Evolutionary conservation across 495 filamentous ascomycete genomes (phyloP).

Genomic region (Filosporella fistucella): DNA sequence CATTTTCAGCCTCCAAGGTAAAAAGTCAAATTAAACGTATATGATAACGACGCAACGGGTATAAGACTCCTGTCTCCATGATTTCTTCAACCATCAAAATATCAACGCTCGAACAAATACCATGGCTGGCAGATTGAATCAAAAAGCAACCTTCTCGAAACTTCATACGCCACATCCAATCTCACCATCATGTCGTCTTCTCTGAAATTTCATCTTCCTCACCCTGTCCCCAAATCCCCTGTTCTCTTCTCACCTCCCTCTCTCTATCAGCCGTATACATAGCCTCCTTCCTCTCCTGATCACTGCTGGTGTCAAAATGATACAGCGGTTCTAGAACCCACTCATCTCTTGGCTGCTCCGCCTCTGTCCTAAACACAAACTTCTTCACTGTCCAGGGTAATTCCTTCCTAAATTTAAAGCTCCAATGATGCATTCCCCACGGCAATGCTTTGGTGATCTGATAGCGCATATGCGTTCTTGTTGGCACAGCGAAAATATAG

Average conservation of each 20-base stretch:
- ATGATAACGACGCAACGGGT: no score
- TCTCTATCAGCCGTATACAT: background rate
- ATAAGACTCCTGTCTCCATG: no score
- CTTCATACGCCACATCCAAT: background rate
- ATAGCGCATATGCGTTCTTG: conserved; percentile 49
- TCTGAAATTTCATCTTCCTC: background rate
- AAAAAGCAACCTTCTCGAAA: background rate
- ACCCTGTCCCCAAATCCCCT: no score
- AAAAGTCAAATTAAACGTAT: no score
- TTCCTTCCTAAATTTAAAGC: no score
- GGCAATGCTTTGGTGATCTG: conserved; percentile 55
- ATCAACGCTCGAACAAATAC: no score
- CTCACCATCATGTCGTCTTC: background rate
- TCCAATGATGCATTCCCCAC: conserved; percentile 63
- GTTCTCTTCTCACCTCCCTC: background rate
- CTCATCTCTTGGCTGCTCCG: no score
- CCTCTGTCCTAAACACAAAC: no score
- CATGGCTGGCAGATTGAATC: no score
- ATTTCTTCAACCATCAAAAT: no score
- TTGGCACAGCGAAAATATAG: conserved; percentile 74
- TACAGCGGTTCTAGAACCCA: conserved; percentile 59
- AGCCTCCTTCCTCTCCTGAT: background rate
- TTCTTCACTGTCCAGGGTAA: no score
- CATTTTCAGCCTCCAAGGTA: no score
- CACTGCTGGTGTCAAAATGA: conserved; percentile 39